phyloP scores from a whole-genome alignment of 768 basidiomycete species.

The Rhodotorula sphaerocarpa region DNA sequence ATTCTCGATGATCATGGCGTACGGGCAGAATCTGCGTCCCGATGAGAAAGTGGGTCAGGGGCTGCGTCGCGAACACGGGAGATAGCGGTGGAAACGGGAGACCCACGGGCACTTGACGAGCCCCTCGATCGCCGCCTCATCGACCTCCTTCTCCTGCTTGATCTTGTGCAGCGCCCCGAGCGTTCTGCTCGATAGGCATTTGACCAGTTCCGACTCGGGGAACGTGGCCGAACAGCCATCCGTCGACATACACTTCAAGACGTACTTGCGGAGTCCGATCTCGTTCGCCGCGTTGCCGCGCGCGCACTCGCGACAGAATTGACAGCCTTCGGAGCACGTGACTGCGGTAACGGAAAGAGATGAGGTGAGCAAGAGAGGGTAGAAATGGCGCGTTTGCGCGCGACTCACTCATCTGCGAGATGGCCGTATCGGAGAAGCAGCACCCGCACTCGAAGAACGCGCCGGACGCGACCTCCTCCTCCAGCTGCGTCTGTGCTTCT shows the following conservation, averaged over 20 bases:
- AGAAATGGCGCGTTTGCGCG: background rate
- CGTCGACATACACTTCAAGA: slow-evolving; percentile 35
- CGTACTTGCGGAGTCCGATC: slow-evolving; percentile 34
- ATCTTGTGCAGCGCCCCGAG: slow-evolving; percentile 35
- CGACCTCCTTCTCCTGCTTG: slow-evolving; percentile 34
- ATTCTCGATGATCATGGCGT: slow-evolving; percentile 34
- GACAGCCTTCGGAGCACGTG: slow-evolving; percentile 30
- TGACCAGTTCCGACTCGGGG: slow-evolving; percentile 15
- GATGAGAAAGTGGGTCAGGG: background rate
- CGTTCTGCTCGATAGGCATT: slow-evolving; percentile 18
- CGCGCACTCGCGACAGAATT: slow-evolving; percentile 37
- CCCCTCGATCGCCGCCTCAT: slow-evolving; percentile 25
- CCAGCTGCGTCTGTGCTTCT: background rate
- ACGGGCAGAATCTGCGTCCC: slow-evolving; percentile 31
- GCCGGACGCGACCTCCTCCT: slow-evolving; percentile 24
- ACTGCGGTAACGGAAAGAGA: background rate
- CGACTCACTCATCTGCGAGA: slow-evolving; percentile 16
- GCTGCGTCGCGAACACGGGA: too few relatives aligned
- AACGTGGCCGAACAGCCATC: slow-evolving; percentile 31
- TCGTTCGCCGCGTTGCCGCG: slow-evolving; percentile 23
- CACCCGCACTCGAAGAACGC: slow-evolving; percentile 37
- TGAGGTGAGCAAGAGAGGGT: background rate
- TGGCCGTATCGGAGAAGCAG: slow-evolving; percentile 33
- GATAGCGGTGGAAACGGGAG: too few relatives aligned
- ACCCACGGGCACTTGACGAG: slow-evolving; percentile 29